Percentiles rank a stretch among this genome's conserved stretches.
These are phyloP conservation scores for Nicotiana paniculata DNA, from an alignment of 257 asterid genomes.

Conservation along the genomic window DNA sequence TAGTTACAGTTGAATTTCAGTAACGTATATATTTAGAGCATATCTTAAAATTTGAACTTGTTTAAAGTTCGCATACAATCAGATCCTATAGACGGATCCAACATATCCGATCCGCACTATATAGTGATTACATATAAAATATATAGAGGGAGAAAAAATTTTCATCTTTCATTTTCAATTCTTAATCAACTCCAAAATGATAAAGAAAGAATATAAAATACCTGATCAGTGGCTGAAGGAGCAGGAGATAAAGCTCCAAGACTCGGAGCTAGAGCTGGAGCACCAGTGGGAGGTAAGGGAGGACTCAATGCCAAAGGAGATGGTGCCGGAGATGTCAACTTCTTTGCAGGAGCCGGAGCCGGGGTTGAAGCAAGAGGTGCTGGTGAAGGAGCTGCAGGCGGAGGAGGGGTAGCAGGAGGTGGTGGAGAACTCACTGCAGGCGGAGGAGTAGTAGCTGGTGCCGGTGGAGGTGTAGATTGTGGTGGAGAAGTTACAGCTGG, in stretches of 20 bases:
- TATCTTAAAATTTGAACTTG: background rate
- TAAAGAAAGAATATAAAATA: background rate
- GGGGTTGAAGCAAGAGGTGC: conserved; percentile 8
- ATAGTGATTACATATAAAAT: no score
- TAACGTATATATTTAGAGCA: background rate
- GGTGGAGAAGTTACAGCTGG: background rate
- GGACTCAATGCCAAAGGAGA: conserved; percentile 12
- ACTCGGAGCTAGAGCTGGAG: conserved; percentile 18
- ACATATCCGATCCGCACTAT: background rate
- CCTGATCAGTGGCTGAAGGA: conserved; percentile 18
- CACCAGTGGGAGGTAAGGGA: conserved; percentile 7
- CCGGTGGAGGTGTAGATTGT: background rate
- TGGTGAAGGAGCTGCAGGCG: conserved; percentile 9
- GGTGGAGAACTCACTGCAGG: conserved; percentile 1
- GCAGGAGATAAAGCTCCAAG: conserved; percentile 10
- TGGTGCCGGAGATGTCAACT: conserved; percentile 10
- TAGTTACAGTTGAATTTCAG: background rate
- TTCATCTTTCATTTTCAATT: background rate
- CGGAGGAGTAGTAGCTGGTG: background rate
- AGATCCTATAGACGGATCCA: background rate
- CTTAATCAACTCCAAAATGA: background rate
- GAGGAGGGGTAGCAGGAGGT: background rate
- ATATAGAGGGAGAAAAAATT: background rate
- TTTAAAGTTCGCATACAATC: background rate
- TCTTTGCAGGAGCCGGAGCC: conserved; percentile 8